Conservation (phyloP, 108 stramenopile genomes). For the Conticribra weissflogii region DNA sequence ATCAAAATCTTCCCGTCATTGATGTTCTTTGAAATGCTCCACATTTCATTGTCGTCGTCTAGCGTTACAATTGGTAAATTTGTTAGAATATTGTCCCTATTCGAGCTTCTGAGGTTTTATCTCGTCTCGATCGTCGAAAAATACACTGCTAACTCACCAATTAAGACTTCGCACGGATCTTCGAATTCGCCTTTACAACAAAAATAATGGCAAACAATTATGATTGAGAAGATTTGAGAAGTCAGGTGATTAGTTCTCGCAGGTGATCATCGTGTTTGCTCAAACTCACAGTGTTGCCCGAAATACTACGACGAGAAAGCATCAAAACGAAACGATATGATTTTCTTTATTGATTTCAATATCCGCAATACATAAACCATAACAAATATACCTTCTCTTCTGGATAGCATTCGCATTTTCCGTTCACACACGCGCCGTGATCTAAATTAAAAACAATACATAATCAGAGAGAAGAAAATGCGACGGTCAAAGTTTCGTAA, state of each 20-base stretch:
- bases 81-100: too few species aligned
- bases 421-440: not conserved
- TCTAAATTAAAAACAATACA: not conserved
- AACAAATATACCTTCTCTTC: not conserved
- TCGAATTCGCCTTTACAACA: slow-evolving; percentile 11
- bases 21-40: too few species aligned
- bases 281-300: not conserved
- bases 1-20: too few species aligned
- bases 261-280: too few species aligned
- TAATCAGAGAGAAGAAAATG: not conserved
- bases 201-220: not conserved
- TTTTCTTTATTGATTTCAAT: too few species aligned
- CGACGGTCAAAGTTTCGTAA: not conserved
- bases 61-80: not conserved
- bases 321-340: not conserved
- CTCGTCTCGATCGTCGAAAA: too few species aligned
- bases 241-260: too few species aligned
- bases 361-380: too few species aligned
- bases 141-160: not conserved
- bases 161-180: slow-evolving; percentile 2
- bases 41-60: too few species aligned
- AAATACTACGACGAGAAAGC: not conserved
- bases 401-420: not conserved
- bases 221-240: not conserved
- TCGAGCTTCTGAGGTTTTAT: too few species aligned